These are phyloP conservation scores for Saprolegnia diclina DNA, from an alignment of 352 stramenopile species.

Conservation along the genomic window DNA sequence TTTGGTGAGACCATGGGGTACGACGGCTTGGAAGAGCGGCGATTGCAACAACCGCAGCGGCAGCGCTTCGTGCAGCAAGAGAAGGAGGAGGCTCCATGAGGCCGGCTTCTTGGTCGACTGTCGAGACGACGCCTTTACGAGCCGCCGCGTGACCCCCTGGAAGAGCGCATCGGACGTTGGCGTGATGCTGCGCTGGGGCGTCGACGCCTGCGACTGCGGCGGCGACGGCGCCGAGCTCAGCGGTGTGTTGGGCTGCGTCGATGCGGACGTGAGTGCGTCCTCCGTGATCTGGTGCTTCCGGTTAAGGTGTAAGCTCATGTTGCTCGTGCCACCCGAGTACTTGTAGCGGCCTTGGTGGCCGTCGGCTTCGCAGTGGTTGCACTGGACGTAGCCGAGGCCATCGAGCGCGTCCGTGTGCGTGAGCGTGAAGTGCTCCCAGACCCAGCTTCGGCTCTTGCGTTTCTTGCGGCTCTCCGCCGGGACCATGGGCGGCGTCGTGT, in stretches of 20 bases:
- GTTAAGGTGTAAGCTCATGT: constrained; percentile 23
- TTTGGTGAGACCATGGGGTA: not conserved
- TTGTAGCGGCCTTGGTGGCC: constrained; percentile 23
- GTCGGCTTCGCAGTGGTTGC: constrained; percentile 12
- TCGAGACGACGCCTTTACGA: constrained; percentile 1
- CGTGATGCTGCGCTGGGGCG: constrained; percentile 2
- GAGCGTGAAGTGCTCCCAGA: constrained; percentile 23
- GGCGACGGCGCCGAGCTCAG: constrained; percentile 1
- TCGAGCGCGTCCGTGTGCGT: not conserved
- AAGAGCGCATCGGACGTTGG: constrained; percentile 9
- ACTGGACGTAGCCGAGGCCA: constrained; percentile 18
- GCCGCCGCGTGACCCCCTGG: not conserved
- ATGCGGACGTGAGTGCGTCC: not conserved
- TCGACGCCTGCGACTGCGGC: constrained; percentile 6
- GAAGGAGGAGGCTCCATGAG: not conserved
- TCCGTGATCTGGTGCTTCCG: constrained; percentile 20
- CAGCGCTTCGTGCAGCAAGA: constrained; percentile 11
- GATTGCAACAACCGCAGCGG: constrained; percentile 12
- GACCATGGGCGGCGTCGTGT: constrained; percentile 15
- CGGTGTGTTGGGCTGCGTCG: constrained; percentile 20
- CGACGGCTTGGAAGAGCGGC: not conserved
- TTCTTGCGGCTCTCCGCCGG: constrained; percentile 14
- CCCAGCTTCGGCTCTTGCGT: constrained; percentile 23
- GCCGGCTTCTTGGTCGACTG: not conserved
- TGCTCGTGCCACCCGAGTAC: constrained; percentile 25